Evolutionary conservation across 148 eudicot genomes (phyloP).

Genomic region (Camellia lanceoleosa): DNA sequence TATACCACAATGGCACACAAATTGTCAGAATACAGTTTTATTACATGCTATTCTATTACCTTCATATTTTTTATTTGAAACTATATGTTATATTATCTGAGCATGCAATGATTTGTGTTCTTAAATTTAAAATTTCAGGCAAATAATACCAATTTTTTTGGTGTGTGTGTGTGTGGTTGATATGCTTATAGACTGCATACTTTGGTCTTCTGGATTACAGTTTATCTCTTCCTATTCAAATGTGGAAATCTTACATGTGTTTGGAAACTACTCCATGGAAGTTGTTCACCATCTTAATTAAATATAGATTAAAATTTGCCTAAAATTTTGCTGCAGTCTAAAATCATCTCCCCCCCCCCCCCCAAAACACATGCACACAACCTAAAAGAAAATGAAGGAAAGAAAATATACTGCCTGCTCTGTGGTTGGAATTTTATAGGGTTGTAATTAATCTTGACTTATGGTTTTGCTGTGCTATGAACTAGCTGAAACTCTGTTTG

Average conservation of each 20-base stretch:
- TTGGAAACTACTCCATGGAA: too few relatives aligned
- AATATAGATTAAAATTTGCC: too few relatives aligned
- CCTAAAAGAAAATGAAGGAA: not conserved
- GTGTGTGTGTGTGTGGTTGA: too few relatives aligned
- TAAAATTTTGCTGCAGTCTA: too few relatives aligned
- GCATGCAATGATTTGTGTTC: not conserved
- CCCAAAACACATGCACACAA: too few relatives aligned
- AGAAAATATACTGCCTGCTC: slow-evolving; percentile 2
- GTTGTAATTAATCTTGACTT: not conserved
- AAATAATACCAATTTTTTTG: not conserved
- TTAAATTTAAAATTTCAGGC: not conserved
- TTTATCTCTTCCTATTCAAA: not conserved
- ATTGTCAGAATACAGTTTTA: not conserved
- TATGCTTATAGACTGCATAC: slow-evolving; percentile 1
- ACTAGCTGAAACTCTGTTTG: not conserved
- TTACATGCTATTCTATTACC: not conserved
- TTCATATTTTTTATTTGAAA: not conserved
- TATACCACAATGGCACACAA: not conserved
- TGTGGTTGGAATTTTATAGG: not conserved
- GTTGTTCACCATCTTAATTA: too few relatives aligned
- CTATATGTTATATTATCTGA: not conserved
- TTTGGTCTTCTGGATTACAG: not conserved
- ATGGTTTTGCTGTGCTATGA: not conserved
- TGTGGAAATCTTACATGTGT: not conserved
- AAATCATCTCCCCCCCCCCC: too few relatives aligned